A percentile compares a stretch with the other conserved stretches of the same genome.
Evolutionary conservation across 768 basidiomycete species (phyloP).

Genomic region (Boletus rufocinnamomeus): DNA sequence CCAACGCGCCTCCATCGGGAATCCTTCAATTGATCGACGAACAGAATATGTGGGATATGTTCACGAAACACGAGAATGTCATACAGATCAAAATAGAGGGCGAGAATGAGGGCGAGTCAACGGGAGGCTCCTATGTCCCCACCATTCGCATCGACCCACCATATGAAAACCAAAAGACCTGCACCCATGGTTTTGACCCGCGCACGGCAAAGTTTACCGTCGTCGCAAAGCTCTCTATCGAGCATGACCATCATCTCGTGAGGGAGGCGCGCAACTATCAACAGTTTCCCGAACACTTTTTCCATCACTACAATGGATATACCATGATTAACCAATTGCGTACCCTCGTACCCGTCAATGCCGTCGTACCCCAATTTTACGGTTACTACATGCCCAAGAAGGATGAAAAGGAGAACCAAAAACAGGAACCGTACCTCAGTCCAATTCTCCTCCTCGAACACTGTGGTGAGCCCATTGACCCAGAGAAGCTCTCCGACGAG

Average conservation of each 20-base stretch:
- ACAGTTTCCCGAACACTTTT: slow-evolving; percentile 30
- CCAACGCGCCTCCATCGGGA: background rate
- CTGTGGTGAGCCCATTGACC: too few species aligned
- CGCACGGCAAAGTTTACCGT: slow-evolving; percentile 43
- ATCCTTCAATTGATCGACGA: background rate
- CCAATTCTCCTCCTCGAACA: too few species aligned
- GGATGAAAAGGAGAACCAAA: too few species aligned
- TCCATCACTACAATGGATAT: slow-evolving; percentile 30
- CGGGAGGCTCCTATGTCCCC: background rate
- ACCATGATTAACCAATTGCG: slow-evolving; percentile 31
- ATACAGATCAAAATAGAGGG: background rate
- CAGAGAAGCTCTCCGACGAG: too few species aligned
- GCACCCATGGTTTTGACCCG: slow-evolving; percentile 14
- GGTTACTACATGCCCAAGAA: too few species aligned
- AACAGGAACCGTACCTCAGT: too few species aligned
- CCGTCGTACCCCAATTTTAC: too few species aligned
- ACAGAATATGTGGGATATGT: background rate
- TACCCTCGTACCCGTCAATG: slow-evolving; percentile 46
- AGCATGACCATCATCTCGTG: slow-evolving; percentile 40
- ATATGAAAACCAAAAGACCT: slow-evolving; percentile 11
- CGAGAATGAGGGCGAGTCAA: background rate
- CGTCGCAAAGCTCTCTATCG: slow-evolving; percentile 46
- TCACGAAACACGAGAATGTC: background rate
- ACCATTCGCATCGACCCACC: slow-evolving; percentile 20
- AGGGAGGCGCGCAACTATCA: slow-evolving; percentile 34